phyloP scores from a whole-genome alignment of 2,329 filamentous ascomycete species.

The Neophaeococcomyces aloes region DNA sequence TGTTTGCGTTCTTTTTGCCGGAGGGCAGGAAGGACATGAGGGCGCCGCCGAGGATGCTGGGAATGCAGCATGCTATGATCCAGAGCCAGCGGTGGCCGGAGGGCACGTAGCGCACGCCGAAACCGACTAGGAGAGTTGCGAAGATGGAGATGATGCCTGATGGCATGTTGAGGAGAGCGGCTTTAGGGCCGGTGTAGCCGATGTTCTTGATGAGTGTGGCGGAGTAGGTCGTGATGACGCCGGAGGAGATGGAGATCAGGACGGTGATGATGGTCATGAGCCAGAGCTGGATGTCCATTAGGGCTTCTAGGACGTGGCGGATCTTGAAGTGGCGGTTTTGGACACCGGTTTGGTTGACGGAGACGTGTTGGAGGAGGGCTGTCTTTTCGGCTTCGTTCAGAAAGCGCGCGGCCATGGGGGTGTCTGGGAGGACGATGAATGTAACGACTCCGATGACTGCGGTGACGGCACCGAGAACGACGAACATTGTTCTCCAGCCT shows the following conservation, averaged over 20 bases:
- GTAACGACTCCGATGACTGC: constrained; percentile 10
- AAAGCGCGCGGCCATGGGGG: constrained; percentile 24
- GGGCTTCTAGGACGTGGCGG: too few species aligned
- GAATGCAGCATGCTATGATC: constrained; percentile 27
- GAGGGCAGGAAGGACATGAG: constrained; percentile 28
- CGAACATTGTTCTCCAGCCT: not conserved
- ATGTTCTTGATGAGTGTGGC: too few species aligned
- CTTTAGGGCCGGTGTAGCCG: constrained; percentile 11
- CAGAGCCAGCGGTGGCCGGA: constrained; percentile 23
- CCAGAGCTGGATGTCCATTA: too few species aligned
- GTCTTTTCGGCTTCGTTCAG: constrained; percentile 12
- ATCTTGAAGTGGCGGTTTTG: too few species aligned
- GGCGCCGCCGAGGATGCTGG: constrained; percentile 37
- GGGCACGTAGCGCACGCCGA: constrained; percentile 33
- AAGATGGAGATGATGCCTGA: constrained; percentile 12
- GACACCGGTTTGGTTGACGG: too few species aligned
- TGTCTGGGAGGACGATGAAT: constrained; percentile 39
- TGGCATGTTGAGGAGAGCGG: too few species aligned
- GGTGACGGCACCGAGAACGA: constrained; percentile 10
- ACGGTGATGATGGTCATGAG: too few species aligned
- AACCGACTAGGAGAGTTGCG: constrained; percentile 33
- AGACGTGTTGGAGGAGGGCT: too few species aligned
- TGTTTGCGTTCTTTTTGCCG: constrained; percentile 25
- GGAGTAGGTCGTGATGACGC: too few species aligned
- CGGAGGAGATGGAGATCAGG: too few species aligned